Evolutionary conservation across 2,329 filamentous ascomycete genomes (phyloP).

Genomic region (Arachnopeziza araneosa): DNA sequence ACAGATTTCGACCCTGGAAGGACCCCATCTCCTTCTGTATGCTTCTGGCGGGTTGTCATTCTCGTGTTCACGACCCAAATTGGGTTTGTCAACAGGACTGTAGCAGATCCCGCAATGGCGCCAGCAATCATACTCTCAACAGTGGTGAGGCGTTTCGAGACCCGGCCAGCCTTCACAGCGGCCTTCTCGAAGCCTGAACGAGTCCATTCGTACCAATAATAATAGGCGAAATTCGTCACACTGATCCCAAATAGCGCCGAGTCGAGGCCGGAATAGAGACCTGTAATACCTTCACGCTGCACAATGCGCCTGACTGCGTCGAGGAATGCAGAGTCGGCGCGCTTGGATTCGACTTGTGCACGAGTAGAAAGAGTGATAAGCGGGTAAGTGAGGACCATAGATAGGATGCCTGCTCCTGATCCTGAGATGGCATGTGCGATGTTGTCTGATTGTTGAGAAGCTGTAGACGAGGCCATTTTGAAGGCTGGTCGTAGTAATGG

Average conservation of each 20-base stretch:
- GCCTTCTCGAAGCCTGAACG: conserved; percentile 78
- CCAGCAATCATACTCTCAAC: conserved; percentile 93
- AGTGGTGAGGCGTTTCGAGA: conserved; percentile 78
- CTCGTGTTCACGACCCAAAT: conserved; percentile 99
- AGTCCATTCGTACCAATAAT: conserved; percentile 99
- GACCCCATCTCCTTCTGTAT: conserved; percentile 38
- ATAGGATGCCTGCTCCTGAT: conserved; percentile 86
- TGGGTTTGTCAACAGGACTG: conserved; percentile 92
- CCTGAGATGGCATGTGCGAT: conserved; percentile 92
- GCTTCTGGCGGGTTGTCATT: conserved; percentile 81
- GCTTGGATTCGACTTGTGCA: conserved; percentile 95
- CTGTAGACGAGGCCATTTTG: conserved; percentile 25
- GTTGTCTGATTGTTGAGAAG: conserved; percentile 74
- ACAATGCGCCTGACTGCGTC: conserved; percentile 82
- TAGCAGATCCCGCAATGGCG: conserved; percentile 87
- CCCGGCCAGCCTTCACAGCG: conserved; percentile 65
- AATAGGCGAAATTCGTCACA: conserved; percentile 99
- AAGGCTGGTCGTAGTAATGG: not conserved
- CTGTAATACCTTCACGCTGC: conserved; percentile 81
- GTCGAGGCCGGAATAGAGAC: conserved; percentile 88
- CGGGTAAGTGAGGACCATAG: conserved; percentile 96
- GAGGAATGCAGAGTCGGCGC: conserved; percentile 78
- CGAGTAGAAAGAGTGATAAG: conserved; percentile 96
- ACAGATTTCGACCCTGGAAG: conserved; percentile 36
- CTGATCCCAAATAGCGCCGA: conserved; percentile 96